These are phyloP conservation scores for Fusarium clavum DNA, from an alignment of 2,329 filamentous ascomycete species.

Conservation along the genomic window DNA sequence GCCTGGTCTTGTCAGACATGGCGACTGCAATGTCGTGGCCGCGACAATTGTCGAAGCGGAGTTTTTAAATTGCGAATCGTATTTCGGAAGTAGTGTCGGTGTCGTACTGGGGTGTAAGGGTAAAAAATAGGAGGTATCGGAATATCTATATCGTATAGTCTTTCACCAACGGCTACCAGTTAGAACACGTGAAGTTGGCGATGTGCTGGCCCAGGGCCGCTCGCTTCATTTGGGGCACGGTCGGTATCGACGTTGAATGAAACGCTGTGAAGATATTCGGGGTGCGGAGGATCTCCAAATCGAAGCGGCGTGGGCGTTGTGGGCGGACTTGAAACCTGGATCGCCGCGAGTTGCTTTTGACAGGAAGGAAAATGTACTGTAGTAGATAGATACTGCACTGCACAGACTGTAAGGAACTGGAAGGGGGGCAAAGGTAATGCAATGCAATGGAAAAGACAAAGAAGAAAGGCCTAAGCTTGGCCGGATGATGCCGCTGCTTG, in stretches of 20 bases:
- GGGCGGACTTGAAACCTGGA: conserved; percentile 38
- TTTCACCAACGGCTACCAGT: conserved; percentile 34
- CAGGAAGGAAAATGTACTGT: conserved; percentile 8
- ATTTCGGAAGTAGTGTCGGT: conserved; percentile 26
- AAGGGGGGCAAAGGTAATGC: conserved; percentile 2
- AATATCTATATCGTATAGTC: conserved; percentile 15
- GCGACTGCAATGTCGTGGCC: conserved; percentile 42
- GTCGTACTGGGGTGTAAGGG: conserved; percentile 20
- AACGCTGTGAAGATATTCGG: conserved; percentile 26
- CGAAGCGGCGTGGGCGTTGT: conserved; percentile 31
- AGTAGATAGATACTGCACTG: conserved; percentile 10
- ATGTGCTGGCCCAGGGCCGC: conserved; percentile 54
- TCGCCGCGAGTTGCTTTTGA: conserved; percentile 24
- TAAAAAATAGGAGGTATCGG: conserved; percentile 20
- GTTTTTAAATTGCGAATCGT: conserved; percentile 35
- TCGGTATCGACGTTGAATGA: conserved; percentile 24
- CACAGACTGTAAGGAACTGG: neutral
- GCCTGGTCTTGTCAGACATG: conserved; percentile 82
- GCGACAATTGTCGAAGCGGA: conserved; percentile 31
- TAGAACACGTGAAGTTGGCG: conserved; percentile 51
- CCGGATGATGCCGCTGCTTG: conserved; percentile 26
- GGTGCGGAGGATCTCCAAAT: conserved; percentile 20
- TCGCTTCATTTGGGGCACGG: conserved; percentile 53
- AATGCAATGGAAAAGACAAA: conserved; percentile 23
- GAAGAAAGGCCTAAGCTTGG: conserved; percentile 19